phyloP scores from a whole-genome alignment of 805 yeast species.

The Candida boidinii region DNA sequence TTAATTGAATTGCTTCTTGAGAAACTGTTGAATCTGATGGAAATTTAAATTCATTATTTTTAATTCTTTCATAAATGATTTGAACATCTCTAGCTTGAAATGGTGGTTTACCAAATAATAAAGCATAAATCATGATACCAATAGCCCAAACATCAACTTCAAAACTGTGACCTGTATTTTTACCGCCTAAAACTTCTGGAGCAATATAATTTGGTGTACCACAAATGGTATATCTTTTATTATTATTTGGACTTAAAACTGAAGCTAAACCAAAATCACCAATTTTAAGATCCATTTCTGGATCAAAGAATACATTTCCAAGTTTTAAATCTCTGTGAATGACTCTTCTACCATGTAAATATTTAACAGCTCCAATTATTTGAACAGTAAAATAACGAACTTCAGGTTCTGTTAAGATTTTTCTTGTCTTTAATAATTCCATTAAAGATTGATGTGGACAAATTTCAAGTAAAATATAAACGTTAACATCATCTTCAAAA shows the following conservation, averaged over 20 bases:
- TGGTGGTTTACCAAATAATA: conserved; percentile 92
- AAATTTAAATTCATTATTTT: conserved; percentile 68
- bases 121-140: conserved; percentile 93
- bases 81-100: conserved; percentile 94
- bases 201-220: conserved; percentile 99
- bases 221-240: conserved; percentile 87
- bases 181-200: conserved; percentile 92
- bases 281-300: conserved; percentile 86
- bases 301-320: conserved; percentile 93
- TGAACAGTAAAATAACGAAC: conserved; percentile 86
- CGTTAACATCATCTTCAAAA: conserved; percentile 93
- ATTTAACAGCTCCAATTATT: conserved; percentile 87
- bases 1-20: conserved; percentile 62
- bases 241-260: conserved; percentile 60
- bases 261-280: conserved; percentile 99
- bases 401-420: conserved; percentile 83
- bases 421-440: conserved; percentile 84
- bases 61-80: conserved; percentile 86
- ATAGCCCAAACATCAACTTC: conserved; percentile 98
- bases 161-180: conserved; percentile 80
- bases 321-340: conserved; percentile 94
- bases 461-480: conserved; percentile 85
- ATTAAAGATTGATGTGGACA: conserved; percentile 92
- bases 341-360: conserved; percentile 85
- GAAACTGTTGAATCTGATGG: conserved; percentile 57